These are phyloP conservation scores for Phoma herbarum DNA, from an alignment of 2,329 filamentous ascomycete genomes.

Conservation along the genomic window DNA sequence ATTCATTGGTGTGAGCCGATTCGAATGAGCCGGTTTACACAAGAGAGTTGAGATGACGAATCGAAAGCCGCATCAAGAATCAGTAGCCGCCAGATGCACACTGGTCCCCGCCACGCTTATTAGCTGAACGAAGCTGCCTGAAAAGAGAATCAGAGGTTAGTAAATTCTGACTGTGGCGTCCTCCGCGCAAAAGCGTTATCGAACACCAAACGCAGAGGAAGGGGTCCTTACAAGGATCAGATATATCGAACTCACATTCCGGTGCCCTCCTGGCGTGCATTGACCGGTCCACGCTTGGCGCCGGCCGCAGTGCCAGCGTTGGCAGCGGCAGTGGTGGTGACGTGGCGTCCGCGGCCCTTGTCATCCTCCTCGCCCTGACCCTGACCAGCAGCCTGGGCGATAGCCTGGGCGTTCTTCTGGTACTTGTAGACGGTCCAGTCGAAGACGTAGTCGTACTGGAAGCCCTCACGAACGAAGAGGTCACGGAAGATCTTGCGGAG, in stretches of 20 bases:
- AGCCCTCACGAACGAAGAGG: slow-evolving; percentile 96
- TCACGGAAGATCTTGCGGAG: slow-evolving; percentile 99
- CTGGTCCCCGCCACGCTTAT: slow-evolving; percentile 60
- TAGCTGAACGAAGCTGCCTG: slow-evolving; percentile 63
- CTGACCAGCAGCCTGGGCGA: slow-evolving; percentile 79
- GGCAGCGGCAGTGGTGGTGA: slow-evolving; percentile 70
- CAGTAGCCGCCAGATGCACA: slow-evolving; percentile 59
- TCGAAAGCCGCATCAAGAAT: slow-evolving; percentile 53
- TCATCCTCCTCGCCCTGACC: slow-evolving; percentile 76
- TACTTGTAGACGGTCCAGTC: slow-evolving; percentile 99
- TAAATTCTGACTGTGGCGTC: slow-evolving; percentile 61
- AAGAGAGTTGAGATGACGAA: slow-evolving; percentile 54
- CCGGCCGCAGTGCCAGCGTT: slow-evolving; percentile 69
- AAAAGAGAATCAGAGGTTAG: slow-evolving; percentile 54
- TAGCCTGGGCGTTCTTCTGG: slow-evolving; percentile 98
- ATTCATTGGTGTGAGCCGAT: slow-evolving; percentile 48
- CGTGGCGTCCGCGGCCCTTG: slow-evolving; percentile 68
- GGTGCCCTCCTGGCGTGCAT: slow-evolving; percentile 84
- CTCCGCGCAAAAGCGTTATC: slow-evolving; percentile 75
- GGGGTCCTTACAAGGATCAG: slow-evolving; percentile 87
- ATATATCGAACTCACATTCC: slow-evolving; percentile 92
- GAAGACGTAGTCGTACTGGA: slow-evolving; percentile 99
- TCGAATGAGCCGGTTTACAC: slow-evolving; percentile 44
- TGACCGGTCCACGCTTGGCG: slow-evolving; percentile 75
- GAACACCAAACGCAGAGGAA: slow-evolving; percentile 86